Percentiles rank a stretch among this genome's conserved stretches.
These are phyloP conservation scores for Saccharomyces hybrid DNA, from an alignment of 1,139 yeast species.

Conservation along the genomic window DNA sequence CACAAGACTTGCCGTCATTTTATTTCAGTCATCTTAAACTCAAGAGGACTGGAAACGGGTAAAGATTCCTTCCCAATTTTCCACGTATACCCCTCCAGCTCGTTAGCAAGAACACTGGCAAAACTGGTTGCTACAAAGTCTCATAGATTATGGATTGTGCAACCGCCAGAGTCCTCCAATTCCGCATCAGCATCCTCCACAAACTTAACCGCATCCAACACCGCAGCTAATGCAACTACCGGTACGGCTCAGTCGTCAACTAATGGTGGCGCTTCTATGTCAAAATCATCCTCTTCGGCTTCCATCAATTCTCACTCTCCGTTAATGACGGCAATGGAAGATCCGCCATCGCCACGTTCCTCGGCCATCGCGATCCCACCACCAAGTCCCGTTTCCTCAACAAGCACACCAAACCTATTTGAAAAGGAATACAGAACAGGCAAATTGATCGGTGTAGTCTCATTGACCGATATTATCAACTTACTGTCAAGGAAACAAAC, in stretches of 20 bases:
- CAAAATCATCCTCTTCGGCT: not conserved
- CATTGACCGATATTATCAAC: slow-evolving; percentile 81
- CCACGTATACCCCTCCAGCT: slow-evolving; percentile 73
- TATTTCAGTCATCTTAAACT: slow-evolving; percentile 74
- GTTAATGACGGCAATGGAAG: slow-evolving; percentile 20
- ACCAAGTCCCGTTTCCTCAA: slow-evolving; percentile 11
- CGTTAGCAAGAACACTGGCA: slow-evolving; percentile 83
- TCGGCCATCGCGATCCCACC: slow-evolving; percentile 17
- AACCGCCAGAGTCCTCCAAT: slow-evolving; percentile 35
- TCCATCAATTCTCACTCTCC: slow-evolving; percentile 14
- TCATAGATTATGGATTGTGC: slow-evolving; percentile 90
- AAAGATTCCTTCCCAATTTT: slow-evolving; percentile 95
- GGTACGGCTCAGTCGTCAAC: slow-evolving; percentile 5
- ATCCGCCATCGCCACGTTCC: slow-evolving; percentile 15
- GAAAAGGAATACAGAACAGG: slow-evolving; percentile 53
- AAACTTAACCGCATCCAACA: slow-evolving; percentile 13
- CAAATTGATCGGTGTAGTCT: slow-evolving; percentile 78
- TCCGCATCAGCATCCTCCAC: slow-evolving; percentile 7
- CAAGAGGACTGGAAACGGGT: slow-evolving; percentile 75
- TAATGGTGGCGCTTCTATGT: slow-evolving; percentile 2
- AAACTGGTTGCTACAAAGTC: slow-evolving; percentile 91
- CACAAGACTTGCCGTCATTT: slow-evolving; percentile 81
- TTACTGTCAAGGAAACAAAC: slow-evolving; percentile 66
- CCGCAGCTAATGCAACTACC: slow-evolving; percentile 7
- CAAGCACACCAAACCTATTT: slow-evolving; percentile 24